Evolutionary conservation across 2,329 filamentous ascomycete species (phyloP).

Genomic region (Cercospora sp.): DNA sequence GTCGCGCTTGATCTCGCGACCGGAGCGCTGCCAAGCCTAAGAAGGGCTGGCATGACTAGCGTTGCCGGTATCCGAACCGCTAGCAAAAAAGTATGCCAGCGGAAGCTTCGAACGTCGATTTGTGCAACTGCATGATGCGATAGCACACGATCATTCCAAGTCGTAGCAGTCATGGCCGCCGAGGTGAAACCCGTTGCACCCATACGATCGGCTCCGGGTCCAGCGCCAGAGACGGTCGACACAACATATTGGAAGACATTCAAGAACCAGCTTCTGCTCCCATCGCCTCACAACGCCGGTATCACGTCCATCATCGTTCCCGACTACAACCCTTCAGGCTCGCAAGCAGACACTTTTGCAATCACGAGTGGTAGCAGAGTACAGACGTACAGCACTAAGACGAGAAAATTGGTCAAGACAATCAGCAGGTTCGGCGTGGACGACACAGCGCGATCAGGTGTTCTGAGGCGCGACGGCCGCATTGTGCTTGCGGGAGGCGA

Average conservation of each 20-base stretch:
- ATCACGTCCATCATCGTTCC: constrained; percentile 74
- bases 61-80: not conserved
- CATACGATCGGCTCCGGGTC: constrained; percentile 79
- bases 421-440: constrained; percentile 80
- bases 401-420: constrained; percentile 87
- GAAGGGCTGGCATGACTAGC: not conserved
- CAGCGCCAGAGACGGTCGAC: constrained; percentile 81
- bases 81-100: constrained; percentile 5
- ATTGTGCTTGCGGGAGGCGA: constrained; percentile 91
- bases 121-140: constrained; percentile 6
- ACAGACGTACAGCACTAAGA: constrained; percentile 90
- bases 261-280: constrained; percentile 84
- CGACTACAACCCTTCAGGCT: constrained; percentile 39
- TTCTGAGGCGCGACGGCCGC: constrained; percentile 83
- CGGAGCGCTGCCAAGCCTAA: too few species aligned
- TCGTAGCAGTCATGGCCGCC: constrained; percentile 66
- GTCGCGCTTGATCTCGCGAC: too few species aligned
- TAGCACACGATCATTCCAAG: not conserved
- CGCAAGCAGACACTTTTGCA: constrained; percentile 70
- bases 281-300: constrained; percentile 84
- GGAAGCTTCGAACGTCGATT: constrained; percentile 7
- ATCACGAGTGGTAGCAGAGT: constrained; percentile 93
- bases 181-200: constrained; percentile 77
- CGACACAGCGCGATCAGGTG: constrained; percentile 84
- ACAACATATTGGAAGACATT: constrained; percentile 97